Evolutionary conservation across 2,329 filamentous ascomycete species (phyloP).

Genomic region (Amesomyces nigricolor): DNA sequence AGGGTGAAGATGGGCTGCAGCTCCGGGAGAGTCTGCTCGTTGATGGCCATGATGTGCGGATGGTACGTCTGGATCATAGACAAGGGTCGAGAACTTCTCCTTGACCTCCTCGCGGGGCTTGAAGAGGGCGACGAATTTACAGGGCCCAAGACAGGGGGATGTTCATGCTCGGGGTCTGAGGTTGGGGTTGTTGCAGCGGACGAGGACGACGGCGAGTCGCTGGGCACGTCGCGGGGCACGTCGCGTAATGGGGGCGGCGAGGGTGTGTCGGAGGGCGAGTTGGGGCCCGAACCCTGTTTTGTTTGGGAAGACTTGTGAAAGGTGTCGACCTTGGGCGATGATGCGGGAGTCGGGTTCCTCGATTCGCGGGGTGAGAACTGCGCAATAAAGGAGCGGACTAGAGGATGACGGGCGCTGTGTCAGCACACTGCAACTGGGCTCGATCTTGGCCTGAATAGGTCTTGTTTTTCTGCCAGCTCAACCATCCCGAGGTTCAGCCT

Average conservation of each 20-base stretch:
- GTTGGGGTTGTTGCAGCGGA: slow-evolving; percentile 25
- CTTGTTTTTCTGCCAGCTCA: neutral
- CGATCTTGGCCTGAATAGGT: too few relatives aligned
- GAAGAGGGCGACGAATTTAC: slow-evolving; percentile 37
- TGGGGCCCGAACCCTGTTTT: slow-evolving; percentile 30
- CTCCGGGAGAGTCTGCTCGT: slow-evolving; percentile 82
- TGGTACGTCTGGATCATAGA: slow-evolving; percentile 85
- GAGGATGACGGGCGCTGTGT: slow-evolving; percentile 23
- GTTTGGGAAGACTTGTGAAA: slow-evolving; percentile 16
- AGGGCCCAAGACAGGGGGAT: slow-evolving; percentile 34
- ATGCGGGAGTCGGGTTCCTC: slow-evolving; percentile 39
- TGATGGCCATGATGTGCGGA: slow-evolving; percentile 78
- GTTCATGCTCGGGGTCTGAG: slow-evolving; percentile 39
- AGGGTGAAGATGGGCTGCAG: slow-evolving; percentile 90
- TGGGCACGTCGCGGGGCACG: slow-evolving; percentile 22
- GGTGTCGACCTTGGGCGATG: slow-evolving; percentile 39
- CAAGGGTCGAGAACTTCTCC: slow-evolving; percentile 61
- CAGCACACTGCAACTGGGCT: slow-evolving; percentile 26
- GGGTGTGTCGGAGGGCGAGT: slow-evolving; percentile 21
- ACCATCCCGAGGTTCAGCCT: neutral
- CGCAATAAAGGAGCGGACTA: slow-evolving; percentile 87
- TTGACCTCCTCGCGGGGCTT: slow-evolving; percentile 37
- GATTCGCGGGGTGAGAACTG: slow-evolving; percentile 56
- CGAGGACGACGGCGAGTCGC: slow-evolving; percentile 22
- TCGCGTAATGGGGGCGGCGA: slow-evolving; percentile 18